Conservation (phyloP, 768 basidiomycete genomes). For the Neoboletus brunneissimus region DNA sequence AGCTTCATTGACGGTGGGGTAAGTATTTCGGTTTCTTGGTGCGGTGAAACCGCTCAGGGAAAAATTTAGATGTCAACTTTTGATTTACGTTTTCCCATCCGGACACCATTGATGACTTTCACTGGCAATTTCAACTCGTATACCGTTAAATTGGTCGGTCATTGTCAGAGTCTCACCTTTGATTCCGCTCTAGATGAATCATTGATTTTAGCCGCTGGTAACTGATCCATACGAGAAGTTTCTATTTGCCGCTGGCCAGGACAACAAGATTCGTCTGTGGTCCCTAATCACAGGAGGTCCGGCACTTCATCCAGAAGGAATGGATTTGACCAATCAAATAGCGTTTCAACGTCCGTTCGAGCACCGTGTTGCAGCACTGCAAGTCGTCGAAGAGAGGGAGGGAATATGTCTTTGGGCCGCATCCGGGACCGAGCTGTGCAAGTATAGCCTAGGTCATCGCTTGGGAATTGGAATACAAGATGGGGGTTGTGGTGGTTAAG, state of each 20-base stretch:
- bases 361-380: slow-evolving; percentile 45
- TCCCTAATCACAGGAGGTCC: slow-evolving; percentile 53
- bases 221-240: slow-evolving; percentile 55
- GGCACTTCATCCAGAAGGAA: slow-evolving; percentile 18
- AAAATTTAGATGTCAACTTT: slow-evolving; percentile 52
- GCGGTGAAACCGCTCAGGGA: neutral
- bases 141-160: slow-evolving; percentile 49
- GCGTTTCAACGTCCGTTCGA: slow-evolving; percentile 37
- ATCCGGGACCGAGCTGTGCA: slow-evolving; percentile 43
- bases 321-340: slow-evolving; percentile 10
- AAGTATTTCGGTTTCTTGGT: slow-evolving; percentile 19
- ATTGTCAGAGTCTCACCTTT: neutral
- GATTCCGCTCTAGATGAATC: slow-evolving; percentile 2
- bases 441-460: slow-evolving; percentile 48
- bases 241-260: slow-evolving; percentile 69
- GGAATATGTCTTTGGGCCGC: slow-evolving; percentile 54
- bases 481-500: neutral
- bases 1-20: slow-evolving; percentile 63
- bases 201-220: slow-evolving; percentile 51
- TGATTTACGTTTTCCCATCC: slow-evolving; percentile 56
- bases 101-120: slow-evolving; percentile 46
- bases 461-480: neutral
- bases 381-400: slow-evolving; percentile 43
- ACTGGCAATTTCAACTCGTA: slow-evolving; percentile 59
- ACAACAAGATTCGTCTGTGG: slow-evolving; percentile 65